phyloP scores from a whole-genome alignment of 345 rosid species.

The Rhodomyrtus tomentosa region DNA sequence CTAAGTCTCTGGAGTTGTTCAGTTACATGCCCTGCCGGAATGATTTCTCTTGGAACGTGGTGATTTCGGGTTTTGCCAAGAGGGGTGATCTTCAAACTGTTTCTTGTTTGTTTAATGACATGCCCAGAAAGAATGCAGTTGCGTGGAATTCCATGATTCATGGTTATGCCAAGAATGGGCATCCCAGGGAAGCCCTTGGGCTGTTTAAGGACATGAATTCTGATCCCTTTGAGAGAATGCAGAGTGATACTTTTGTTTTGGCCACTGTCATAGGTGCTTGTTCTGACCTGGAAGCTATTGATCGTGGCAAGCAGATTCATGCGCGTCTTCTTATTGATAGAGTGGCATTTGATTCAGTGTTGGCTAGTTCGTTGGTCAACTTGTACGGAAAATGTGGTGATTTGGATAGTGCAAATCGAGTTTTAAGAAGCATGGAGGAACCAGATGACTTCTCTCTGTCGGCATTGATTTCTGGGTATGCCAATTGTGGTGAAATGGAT shows the following conservation, averaged over 20 bases:
- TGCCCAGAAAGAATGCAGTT: constrained; percentile 49
- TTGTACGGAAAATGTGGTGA: constrained; percentile 69
- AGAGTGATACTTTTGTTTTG: constrained; percentile 38
- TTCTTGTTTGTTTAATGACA: constrained; percentile 37
- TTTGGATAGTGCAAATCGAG: constrained; percentile 33
- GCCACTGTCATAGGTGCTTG: constrained; percentile 33
- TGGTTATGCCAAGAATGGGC: constrained; percentile 33
- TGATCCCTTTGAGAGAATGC: constrained; percentile 13
- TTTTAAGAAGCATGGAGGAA: constrained; percentile 30
- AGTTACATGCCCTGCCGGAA: constrained; percentile 55
- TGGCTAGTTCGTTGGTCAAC: constrained; percentile 56
- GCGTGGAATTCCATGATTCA: constrained; percentile 61
- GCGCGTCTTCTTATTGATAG: constrained; percentile 34
- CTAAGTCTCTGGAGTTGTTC: constrained; percentile 36
- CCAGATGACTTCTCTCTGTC: constrained; percentile 71
- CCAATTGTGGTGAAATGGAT: constrained; percentile 37
- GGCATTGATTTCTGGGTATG: constrained; percentile 67
- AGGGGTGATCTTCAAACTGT: constrained; percentile 43
- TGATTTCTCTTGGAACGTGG: constrained; percentile 26
- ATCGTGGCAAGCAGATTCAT: constrained; percentile 67
- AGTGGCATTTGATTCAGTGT: constrained; percentile 29
- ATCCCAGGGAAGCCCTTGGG: constrained; percentile 36
- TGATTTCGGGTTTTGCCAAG: constrained; percentile 50
- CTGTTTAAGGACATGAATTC: constrained; percentile 38
- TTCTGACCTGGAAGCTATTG: constrained; percentile 11